These are phyloP conservation scores for Trichoderma erinaceum DNA, from an alignment of 495 filamentous ascomycete species.

Conservation along the genomic window DNA sequence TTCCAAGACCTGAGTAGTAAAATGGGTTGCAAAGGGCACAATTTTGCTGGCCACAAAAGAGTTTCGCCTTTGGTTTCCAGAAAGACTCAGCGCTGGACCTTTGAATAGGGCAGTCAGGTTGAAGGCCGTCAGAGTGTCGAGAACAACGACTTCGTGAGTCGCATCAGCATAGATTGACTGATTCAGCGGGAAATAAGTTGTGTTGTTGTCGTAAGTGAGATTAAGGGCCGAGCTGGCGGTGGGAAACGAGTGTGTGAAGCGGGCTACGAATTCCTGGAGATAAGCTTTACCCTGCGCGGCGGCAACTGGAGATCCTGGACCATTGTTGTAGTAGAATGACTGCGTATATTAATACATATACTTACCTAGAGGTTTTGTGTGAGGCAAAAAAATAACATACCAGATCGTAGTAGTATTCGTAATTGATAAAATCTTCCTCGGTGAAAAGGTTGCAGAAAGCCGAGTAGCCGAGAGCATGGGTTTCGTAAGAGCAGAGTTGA, in stretches of 20 bases:
- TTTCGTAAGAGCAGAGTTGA: slow-evolving; percentile 29
- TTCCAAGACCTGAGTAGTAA: slow-evolving; percentile 27
- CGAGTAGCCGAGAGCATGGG: slow-evolving; percentile 25
- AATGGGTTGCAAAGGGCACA: slow-evolving; percentile 28
- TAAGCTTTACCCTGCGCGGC: slow-evolving; percentile 42
- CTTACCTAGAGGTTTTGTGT: slow-evolving; percentile 7
- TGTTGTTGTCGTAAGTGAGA: slow-evolving; percentile 36
- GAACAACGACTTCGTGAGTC: slow-evolving; percentile 43
- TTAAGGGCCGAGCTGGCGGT: slow-evolving; percentile 50
- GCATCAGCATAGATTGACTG: slow-evolving; percentile 45
- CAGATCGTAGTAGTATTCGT: slow-evolving; percentile 27
- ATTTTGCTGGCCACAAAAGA: slow-evolving; percentile 31
- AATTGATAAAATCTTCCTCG: slow-evolving; percentile 32
- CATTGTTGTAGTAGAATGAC: slow-evolving; percentile 32
- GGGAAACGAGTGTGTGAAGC: slow-evolving; percentile 46
- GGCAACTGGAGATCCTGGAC: slow-evolving; percentile 32
- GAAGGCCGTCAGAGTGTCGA: slow-evolving; percentile 40
- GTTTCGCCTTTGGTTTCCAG: slow-evolving; percentile 24
- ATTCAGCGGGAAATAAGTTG: slow-evolving; percentile 37
- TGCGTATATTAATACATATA: slow-evolving; percentile 18
- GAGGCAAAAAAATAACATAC: slow-evolving; percentile 20
- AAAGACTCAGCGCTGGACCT: slow-evolving; percentile 26
- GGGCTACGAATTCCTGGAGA: slow-evolving; percentile 52
- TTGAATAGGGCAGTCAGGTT: slow-evolving; percentile 32
- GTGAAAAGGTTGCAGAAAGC: slow-evolving; percentile 31